phyloP scores from a whole-genome alignment of 768 basidiomycete species.

The Suillus lakei region DNA sequence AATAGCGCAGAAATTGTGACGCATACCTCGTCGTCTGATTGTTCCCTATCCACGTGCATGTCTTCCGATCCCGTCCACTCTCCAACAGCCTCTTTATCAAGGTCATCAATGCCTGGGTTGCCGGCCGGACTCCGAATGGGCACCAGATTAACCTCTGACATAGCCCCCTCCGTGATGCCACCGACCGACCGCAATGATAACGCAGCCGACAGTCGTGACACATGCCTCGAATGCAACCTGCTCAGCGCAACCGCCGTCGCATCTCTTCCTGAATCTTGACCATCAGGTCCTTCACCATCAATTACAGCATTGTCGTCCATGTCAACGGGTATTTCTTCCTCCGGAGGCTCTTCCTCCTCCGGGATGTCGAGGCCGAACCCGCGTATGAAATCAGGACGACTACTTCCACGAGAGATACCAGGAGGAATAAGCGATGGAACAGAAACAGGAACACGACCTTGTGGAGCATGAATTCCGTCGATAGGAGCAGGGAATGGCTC shows the following conservation, averaged over 20 bases:
- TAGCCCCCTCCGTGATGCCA: slow-evolving; percentile 45
- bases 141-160: slow-evolving; percentile 30
- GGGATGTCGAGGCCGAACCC: slow-evolving; percentile 85
- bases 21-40: slow-evolving; percentile 75
- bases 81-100: slow-evolving; percentile 48
- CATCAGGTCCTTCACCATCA: slow-evolving; percentile 34
- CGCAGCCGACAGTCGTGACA: slow-evolving; percentile 68
- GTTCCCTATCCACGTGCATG: slow-evolving; percentile 44
- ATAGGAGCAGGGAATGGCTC: slow-evolving; percentile 28
- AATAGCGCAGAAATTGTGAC: slow-evolving; percentile 10
- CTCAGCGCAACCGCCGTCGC: slow-evolving; percentile 52
- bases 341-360: slow-evolving; percentile 71
- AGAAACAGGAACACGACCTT: slow-evolving; percentile 55
- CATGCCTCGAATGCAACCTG: slow-evolving; percentile 68
- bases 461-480: slow-evolving; percentile 54
- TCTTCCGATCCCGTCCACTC: slow-evolving; percentile 91
- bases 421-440: slow-evolving; percentile 52
- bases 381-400: slow-evolving; percentile 71
- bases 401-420: slow-evolving; percentile 47
- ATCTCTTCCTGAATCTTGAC: slow-evolving; percentile 40
- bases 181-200: slow-evolving; percentile 69
- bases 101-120: slow-evolving; percentile 38
- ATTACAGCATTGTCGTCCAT: slow-evolving; percentile 45
- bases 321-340: slow-evolving; percentile 40
- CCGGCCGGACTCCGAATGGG: slow-evolving; percentile 38